A percentile compares a stretch with the other conserved stretches of the same genome.
Evolutionary conservation across 768 basidiomycete species (phyloP).

Genomic region (Boletus sp.): DNA sequence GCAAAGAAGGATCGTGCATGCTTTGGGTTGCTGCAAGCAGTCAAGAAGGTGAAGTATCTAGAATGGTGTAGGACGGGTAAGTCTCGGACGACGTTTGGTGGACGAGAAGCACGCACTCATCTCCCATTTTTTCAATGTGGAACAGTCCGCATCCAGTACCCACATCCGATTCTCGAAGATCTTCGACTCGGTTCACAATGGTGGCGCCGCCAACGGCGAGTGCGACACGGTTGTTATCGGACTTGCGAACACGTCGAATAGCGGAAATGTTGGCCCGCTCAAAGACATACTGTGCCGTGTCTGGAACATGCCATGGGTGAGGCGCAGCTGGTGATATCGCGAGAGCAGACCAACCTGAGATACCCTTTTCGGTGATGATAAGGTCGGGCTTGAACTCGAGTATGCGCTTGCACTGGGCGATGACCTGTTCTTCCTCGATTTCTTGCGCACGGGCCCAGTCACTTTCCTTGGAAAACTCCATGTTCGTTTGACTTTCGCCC

Average conservation of each 20-base stretch:
- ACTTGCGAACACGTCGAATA: slow-evolving; percentile 93
- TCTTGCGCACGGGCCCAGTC: slow-evolving; percentile 92
- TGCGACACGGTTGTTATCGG: slow-evolving; percentile 98
- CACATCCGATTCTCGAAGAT: slow-evolving; percentile 87
- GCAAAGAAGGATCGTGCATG: slow-evolving; percentile 96
- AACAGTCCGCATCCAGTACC: slow-evolving; percentile 96
- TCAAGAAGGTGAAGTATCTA: slow-evolving; percentile 96
- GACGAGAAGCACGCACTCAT: slow-evolving; percentile 58
- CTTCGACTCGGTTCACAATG: slow-evolving; percentile 95
- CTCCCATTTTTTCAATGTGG: slow-evolving; percentile 94
- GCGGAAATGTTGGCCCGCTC: slow-evolving; percentile 86
- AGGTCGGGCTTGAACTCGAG: slow-evolving; percentile 94
- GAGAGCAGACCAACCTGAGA: slow-evolving; percentile 65
- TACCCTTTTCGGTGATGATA: slow-evolving; percentile 95
- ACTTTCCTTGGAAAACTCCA: slow-evolving; percentile 91
- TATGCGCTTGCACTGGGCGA: slow-evolving; percentile 77
- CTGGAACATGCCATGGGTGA: slow-evolving; percentile 38
- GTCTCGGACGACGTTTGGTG: neutral
- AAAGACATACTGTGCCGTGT: slow-evolving; percentile 90
- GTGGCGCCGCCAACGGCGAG: slow-evolving; percentile 94
- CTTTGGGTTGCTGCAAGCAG: slow-evolving; percentile 91
- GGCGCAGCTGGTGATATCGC: neutral
- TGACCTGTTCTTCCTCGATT: slow-evolving; percentile 97
- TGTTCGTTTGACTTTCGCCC: slow-evolving; percentile 97
- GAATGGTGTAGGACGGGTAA: neutral